These are phyloP conservation scores for Earliella scabrosa DNA, from an alignment of 1,284 basidiomycete species.

Conservation along the genomic window DNA sequence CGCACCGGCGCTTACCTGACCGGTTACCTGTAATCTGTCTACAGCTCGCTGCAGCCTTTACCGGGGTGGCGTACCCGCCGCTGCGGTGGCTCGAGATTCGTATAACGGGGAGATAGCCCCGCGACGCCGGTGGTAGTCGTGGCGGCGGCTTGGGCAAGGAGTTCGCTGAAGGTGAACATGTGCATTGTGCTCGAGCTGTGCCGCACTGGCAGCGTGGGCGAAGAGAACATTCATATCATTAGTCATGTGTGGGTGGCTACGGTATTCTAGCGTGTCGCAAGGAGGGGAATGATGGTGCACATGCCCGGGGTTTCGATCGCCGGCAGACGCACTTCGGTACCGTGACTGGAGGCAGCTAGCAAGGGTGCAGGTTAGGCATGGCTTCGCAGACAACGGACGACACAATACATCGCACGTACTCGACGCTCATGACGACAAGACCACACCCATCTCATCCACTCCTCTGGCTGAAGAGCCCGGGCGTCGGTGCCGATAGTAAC, in stretches of 20 bases:
- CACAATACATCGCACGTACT: not conserved
- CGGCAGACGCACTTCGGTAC: not conserved
- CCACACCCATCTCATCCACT: slow-evolving; percentile 17
- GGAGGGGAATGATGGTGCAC: not conserved
- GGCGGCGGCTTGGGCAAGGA: too few relatives aligned
- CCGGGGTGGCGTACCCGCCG: slow-evolving; percentile 45
- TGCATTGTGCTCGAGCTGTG: too few relatives aligned
- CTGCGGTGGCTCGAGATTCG: slow-evolving; percentile 51
- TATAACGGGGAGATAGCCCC: slow-evolving; percentile 43
- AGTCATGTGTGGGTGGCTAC: too few relatives aligned
- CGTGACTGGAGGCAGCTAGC: not conserved
- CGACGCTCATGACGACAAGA: not conserved
- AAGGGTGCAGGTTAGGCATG: not conserved
- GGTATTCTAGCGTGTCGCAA: not conserved
- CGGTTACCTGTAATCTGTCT: not conserved
- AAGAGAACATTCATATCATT: too few relatives aligned
- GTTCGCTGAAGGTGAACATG: too few relatives aligned
- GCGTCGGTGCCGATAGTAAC: slow-evolving; percentile 17
- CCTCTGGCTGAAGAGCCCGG: slow-evolving; percentile 3
- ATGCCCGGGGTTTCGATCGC: not conserved
- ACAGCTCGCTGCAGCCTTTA: slow-evolving; percentile 50
- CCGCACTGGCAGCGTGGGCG: too few relatives aligned
- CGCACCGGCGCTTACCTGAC: not conserved
- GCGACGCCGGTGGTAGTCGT: too few relatives aligned
- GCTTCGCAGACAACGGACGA: not conserved